These are phyloP conservation scores for Trichoderma hamatum DNA, from an alignment of 2,329 filamentous ascomycete species.

Conservation along the genomic window DNA sequence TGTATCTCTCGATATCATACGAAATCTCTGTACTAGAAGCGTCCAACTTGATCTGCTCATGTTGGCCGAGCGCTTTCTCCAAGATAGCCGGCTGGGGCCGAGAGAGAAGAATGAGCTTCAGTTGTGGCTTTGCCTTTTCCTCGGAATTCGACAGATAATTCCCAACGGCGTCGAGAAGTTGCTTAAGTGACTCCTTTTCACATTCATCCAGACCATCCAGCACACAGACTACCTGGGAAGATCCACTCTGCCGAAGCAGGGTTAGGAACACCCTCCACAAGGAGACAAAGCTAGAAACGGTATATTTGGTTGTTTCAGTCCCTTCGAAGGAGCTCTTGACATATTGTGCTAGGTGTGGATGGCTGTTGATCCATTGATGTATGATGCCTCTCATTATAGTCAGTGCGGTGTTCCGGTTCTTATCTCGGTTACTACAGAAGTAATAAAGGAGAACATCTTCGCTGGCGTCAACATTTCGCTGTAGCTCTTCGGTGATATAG, in stretches of 20 bases:
- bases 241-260: conserved; percentile 6
- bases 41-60: conserved; percentile 9
- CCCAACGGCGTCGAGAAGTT: conserved; percentile 15
- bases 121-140: conserved; percentile 2
- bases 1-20: conserved; percentile 2
- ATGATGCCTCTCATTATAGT: conserved; percentile 20
- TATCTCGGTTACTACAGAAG: conserved; percentile 14
- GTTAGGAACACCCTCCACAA: conserved; percentile 13
- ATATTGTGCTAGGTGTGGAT: conserved; percentile 1
- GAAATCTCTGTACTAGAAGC: conserved; percentile 7
- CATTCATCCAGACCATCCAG: conserved; percentile 17
- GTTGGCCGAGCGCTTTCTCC: not conserved
- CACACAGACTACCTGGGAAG: conserved; percentile 15
- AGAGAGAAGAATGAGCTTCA: conserved; percentile 16
- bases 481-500: conserved; percentile 4
- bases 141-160: not conserved
- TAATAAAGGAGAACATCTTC: conserved; percentile 11
- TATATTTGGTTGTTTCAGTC: conserved; percentile 18
- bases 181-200: conserved; percentile 11
- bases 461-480: not conserved
- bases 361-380: conserved; percentile 12
- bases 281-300: conserved; percentile 12
- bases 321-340: conserved; percentile 4
- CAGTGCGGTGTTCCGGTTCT: conserved; percentile 10
- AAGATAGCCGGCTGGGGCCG: conserved; percentile 7